Base-by-base conservation (phyloP, 352 stramenopile genomes). In the Saprolegnia diclina region DNA sequence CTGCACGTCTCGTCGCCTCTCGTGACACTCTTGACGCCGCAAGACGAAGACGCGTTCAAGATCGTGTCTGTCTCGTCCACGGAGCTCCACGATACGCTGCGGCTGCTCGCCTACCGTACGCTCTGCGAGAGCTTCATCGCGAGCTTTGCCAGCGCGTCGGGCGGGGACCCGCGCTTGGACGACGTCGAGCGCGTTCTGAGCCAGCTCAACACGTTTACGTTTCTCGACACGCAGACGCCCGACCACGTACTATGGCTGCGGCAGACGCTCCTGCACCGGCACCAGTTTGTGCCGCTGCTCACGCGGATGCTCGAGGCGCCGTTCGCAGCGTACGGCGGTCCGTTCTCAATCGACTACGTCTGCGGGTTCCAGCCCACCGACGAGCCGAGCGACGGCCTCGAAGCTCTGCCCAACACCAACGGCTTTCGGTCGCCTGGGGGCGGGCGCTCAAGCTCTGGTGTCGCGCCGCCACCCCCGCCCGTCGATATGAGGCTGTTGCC, bases 21-120 rank as follows among this genome's bases (percentile, higher is more conserved):
- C 19, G 62, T 45, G 21, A 42, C 76, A 3, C 64, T 85, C 0
- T 75, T 73, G 44, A 77, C 78, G 18, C 73, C 77, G 11, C 75
- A 81, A 55, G 83, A 91, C 69, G 81, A 91, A 73, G 81, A 90
- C 53, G 81, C 83, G 14, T 91, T 91, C 70, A 87, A 86, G 53
- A 72, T 90, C 40, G 63, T 89, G 6, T 52, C 67, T 7, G 83
- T 87, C 6, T 44, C 77, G 54, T 73, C 74, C 73, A 65, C 68
- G 10, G 82, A 90, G 76, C 65, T 87, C 10, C 76, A 78, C 5
- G 81, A 90, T 32, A 89, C 79, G 0, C n/a, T 90, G 16, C 37
- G 87, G 19, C 62, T 90, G 13, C 59, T 88, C 18, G 88, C 82
- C 0, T 91, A 88, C 64, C 87, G 88, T 35, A 64, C 72, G 0